Evolutionary conservation across 2,329 filamentous ascomycete species (phyloP).

Genomic region (Diaporthe capsici): DNA sequence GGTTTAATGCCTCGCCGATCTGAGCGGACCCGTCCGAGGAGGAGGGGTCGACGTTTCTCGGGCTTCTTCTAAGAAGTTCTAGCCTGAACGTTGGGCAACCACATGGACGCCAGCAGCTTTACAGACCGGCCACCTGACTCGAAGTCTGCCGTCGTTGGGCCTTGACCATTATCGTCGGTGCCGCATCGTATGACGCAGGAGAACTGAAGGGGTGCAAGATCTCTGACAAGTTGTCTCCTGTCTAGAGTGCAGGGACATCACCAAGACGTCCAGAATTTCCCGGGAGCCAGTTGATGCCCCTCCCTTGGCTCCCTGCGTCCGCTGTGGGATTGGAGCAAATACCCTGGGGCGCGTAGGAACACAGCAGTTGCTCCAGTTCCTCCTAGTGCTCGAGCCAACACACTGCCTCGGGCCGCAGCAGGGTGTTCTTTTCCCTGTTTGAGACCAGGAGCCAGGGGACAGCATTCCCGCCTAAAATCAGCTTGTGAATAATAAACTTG

Average conservation of each 20-base stretch:
- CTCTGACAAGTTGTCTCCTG: background rate
- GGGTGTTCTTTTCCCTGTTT: constrained; percentile 24
- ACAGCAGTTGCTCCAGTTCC: constrained; percentile 23
- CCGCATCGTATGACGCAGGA: constrained; percentile 9
- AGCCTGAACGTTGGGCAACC: constrained; percentile 13
- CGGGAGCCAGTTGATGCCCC: background rate
- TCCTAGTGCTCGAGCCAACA: constrained; percentile 19
- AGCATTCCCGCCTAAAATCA: constrained; percentile 28
- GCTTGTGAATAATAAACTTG: constrained; percentile 20
- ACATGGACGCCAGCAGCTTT: constrained; percentile 9
- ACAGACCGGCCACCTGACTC: constrained; percentile 8
- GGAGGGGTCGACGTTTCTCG: constrained; percentile 28
- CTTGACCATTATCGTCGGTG: constrained; percentile 10
- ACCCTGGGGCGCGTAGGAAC: background rate
- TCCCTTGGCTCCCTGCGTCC: background rate
- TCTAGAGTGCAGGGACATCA: background rate
- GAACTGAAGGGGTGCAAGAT: background rate
- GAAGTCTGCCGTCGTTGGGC: constrained; percentile 16
- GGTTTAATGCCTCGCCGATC: constrained; percentile 36
- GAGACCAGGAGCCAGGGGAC: constrained; percentile 19
- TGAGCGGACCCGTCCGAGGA: constrained; percentile 34
- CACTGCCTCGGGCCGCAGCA: constrained; percentile 17
- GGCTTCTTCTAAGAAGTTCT: constrained; percentile 13
- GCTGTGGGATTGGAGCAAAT: constrained; percentile 19
- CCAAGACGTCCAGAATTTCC: background rate